These are phyloP conservation scores for Sonneratia alba DNA, from an alignment of 345 rosid genomes.

Conservation along the genomic window DNA sequence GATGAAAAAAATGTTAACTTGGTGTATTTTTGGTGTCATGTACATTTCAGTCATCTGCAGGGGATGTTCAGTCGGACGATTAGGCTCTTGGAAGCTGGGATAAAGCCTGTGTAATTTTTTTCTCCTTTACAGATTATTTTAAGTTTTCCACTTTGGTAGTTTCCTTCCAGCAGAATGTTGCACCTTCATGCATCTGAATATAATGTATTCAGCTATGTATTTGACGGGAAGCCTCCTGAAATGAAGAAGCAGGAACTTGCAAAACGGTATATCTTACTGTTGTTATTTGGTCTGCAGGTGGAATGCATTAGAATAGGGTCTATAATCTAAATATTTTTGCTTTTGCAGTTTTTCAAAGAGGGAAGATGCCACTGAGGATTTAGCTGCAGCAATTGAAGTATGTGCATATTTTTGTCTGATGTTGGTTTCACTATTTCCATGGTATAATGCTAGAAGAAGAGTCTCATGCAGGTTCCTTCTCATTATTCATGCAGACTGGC, in stretches of 20 bases:
- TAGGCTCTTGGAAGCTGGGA: constrained; percentile 93
- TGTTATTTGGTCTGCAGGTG: background rate
- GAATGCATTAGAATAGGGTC: background rate
- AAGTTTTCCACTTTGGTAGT: background rate
- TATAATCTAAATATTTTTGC: background rate
- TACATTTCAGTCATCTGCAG: constrained; percentile 61
- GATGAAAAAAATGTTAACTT: background rate
- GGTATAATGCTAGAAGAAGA: background rate
- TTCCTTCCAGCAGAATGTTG: constrained; percentile 4
- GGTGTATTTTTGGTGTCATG: constrained; percentile 3
- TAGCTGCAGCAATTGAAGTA: constrained; percentile 67
- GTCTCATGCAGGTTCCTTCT: background rate
- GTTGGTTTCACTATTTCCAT: background rate
- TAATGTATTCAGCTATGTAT: constrained; percentile 50
- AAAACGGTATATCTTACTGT: constrained; percentile 45
- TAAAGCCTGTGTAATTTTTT: constrained; percentile 71
- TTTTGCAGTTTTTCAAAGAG: constrained; percentile 63
- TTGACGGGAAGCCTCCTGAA: constrained; percentile 86
- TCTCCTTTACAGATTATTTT: background rate
- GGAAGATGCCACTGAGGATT: constrained; percentile 62
- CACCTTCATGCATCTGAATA: background rate
- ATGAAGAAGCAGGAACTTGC: constrained; percentile 81
- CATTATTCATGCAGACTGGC: constrained; percentile 38
- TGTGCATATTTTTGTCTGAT: background rate
- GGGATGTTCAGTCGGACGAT: constrained; percentile 92